Evolutionary conservation across 352 stramenopile species (phyloP).

Genomic region (Globisporangium nagaii): DNA sequence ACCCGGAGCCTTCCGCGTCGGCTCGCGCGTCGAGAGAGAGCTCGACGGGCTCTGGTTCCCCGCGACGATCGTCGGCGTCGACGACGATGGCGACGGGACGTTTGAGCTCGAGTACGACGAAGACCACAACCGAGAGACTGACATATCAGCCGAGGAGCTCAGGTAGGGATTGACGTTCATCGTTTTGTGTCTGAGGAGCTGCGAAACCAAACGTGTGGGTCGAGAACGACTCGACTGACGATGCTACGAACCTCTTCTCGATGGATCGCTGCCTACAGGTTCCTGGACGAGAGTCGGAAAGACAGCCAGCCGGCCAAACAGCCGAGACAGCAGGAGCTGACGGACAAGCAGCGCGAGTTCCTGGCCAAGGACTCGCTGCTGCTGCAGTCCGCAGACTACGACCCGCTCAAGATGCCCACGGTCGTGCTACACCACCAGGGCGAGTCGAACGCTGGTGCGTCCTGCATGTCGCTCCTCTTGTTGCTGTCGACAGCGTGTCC

Average conservation of each 20-base stretch:
- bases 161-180: slow-evolving; percentile 10
- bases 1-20: slow-evolving; percentile 23
- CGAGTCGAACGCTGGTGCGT: slow-evolving; percentile 55
- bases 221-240: no score
- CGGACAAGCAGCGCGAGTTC: slow-evolving; percentile 27
- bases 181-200: background rate
- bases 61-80: slow-evolving; percentile 42
- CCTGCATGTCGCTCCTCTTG: background rate
- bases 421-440: slow-evolving; percentile 74
- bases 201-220: no score
- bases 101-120: slow-evolving; percentile 81
- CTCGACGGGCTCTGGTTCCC: slow-evolving; percentile 78
- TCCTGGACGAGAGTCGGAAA: slow-evolving; percentile 17
- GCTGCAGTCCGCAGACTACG: slow-evolving; percentile 56
- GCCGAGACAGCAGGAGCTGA: slow-evolving; percentile 1
- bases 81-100: slow-evolving; percentile 39
- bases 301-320: slow-evolving; percentile 7
- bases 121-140: slow-evolving; percentile 62
- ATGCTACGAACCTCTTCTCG: no score
- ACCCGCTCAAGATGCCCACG: slow-evolving; percentile 63
- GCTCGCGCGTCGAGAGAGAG: slow-evolving; percentile 54
- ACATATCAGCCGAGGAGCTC: slow-evolving; percentile 50
- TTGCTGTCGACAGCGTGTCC: background rate
- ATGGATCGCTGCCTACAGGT: no score
- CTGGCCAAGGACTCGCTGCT: slow-evolving; percentile 53